Evolutionary conservation across 257 asterid species (phyloP).

Genomic region (Datura wrightii): DNA sequence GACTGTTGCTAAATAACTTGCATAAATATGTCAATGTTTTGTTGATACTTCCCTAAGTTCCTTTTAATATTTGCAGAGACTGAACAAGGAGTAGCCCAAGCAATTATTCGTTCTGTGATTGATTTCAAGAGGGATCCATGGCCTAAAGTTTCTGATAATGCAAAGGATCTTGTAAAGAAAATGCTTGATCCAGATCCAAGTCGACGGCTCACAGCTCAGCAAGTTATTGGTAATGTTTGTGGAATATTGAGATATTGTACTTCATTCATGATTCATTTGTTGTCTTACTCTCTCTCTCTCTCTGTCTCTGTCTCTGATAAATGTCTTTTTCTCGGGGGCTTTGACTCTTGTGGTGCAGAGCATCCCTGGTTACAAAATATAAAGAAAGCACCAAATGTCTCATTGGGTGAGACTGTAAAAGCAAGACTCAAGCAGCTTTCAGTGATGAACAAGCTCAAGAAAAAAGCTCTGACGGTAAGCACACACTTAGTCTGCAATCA

Average conservation of each 20-base stretch:
- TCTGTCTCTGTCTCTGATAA: neutral
- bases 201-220: constrained; percentile 65
- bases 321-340: neutral
- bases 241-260: constrained; percentile 3
- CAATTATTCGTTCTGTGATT: constrained; percentile 72
- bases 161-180: constrained; percentile 84
- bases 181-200: constrained; percentile 75
- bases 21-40: neutral
- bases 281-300: neutral
- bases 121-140: constrained; percentile 83
- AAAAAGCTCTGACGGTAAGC: constrained; percentile 65
- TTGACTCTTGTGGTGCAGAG: constrained; percentile 43
- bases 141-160: constrained; percentile 78
- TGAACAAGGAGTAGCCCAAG: constrained; percentile 90
- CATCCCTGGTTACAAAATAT: constrained; percentile 75
- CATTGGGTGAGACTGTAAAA: constrained; percentile 77
- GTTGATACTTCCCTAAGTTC: neutral
- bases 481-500: neutral
- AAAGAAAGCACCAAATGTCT: constrained; percentile 70
- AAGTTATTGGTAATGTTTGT: constrained; percentile 62
- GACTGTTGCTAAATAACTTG: neutral
- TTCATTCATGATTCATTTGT: neutral
- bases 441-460: constrained; percentile 74
- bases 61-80: constrained; percentile 56
- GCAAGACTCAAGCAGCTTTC: constrained; percentile 76